These are phyloP conservation scores for Trametes hirsuta DNA, from an alignment of 1,284 basidiomycete species.

Conservation along the genomic window DNA sequence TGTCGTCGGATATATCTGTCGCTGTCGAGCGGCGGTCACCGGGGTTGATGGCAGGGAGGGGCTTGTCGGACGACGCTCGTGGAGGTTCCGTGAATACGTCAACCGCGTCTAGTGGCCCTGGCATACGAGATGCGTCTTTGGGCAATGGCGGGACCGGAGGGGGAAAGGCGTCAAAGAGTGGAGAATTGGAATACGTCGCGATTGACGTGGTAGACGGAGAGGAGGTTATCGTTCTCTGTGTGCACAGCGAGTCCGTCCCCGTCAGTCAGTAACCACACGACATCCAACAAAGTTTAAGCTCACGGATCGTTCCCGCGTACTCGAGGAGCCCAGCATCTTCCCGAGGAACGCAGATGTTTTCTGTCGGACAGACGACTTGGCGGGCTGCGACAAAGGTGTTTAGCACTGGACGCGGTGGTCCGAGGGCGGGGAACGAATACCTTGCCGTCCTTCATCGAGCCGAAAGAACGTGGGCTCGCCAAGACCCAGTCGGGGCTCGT, in stretches of 20 bases:
- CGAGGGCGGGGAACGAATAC: constrained; percentile 44
- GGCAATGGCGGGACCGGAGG: constrained; percentile 78
- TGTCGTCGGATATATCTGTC: constrained; percentile 49
- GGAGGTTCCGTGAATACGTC: constrained; percentile 53
- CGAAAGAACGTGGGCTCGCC: constrained; percentile 37
- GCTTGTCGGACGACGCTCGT: constrained; percentile 47
- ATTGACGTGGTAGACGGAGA: constrained; percentile 39
- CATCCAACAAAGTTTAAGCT: constrained; percentile 33
- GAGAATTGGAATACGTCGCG: constrained; percentile 37
- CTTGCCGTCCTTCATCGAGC: constrained; percentile 44
- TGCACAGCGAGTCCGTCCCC: constrained; percentile 17
- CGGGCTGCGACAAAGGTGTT: constrained; percentile 36
- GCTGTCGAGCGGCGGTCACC: constrained; percentile 36
- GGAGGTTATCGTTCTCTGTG: constrained; percentile 49
- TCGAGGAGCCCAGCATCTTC: constrained; percentile 70
- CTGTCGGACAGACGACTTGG: constrained; percentile 66
- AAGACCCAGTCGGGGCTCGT: constrained; percentile 56
- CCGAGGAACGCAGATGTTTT: constrained; percentile 80
- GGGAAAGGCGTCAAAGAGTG: constrained; percentile 52
- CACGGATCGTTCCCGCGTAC: constrained; percentile 71
- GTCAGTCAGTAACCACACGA: neutral
- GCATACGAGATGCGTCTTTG: constrained; percentile 38
- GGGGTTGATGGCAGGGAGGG: constrained; percentile 60
- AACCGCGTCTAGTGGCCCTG: constrained; percentile 44
- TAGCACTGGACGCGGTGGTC: neutral